Evolutionary conservation across 768 basidiomycete species (phyloP), one percentile per base, ranked within the genome.

Genomic region (Lactarius sp.): DNA sequence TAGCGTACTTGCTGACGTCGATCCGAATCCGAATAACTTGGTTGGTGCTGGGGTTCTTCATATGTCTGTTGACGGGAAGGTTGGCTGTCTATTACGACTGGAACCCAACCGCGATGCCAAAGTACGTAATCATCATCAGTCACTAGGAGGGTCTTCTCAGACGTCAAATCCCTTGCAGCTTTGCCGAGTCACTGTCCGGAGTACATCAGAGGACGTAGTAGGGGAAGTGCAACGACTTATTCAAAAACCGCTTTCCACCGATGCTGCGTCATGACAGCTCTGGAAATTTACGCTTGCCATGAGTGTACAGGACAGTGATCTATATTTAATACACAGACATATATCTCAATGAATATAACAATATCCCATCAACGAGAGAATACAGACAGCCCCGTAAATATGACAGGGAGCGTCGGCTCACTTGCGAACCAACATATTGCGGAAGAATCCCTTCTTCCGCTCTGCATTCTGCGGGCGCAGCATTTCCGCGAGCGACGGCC

Each of bases 21-120:
- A 99, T 72, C 92, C 94, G 34, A 99, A 97, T 74, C 87, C 90
- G n/a, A 86, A 81, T 71, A 99, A 99, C 71, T 74, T 94, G 49
- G 95, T 98, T 18, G 90, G 85, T 22, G 97, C 94, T n/a, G 95
- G 90, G n/a, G 92, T 99, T 37, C 77, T 99, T 56, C 94, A 98
- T 73, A 96, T 87, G 78, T 87, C 89, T n/a, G 74, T 78, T 5
- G 89, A 89, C 4, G 96, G 96, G 39, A 98, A 98, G 75, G 92
- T 98, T 55, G 97, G 97, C 6, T 98, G 97, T 72, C 78, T 99
- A 66, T 75, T 98, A 67, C 83, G 97, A 59, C 74, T 98, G 34
- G 97, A 99, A 74, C 97, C 97, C 2, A 99, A 98, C 76, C 83
- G 85, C 57, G 94, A 97, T 64, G 97, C 96, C 33, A 96, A 97